A percentile compares a stretch with the other conserved stretches of the same genome.
Conservation (phyloP, 768 basidiomycete genomes). For the Agaricus sinodeliciosus region DNA sequence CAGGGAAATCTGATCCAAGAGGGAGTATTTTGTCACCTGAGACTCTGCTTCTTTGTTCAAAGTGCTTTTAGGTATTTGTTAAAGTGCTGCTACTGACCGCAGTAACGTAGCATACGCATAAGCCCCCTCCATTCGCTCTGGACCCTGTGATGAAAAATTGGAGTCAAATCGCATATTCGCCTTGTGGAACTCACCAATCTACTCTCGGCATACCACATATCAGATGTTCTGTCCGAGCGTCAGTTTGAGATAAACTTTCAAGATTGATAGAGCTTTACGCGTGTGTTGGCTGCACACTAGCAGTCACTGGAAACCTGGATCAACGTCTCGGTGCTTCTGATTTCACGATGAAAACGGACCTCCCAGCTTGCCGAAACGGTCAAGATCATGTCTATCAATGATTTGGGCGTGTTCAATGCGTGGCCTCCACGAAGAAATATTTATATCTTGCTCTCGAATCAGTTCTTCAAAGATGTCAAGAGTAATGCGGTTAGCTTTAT, state of each 20-base stretch:
- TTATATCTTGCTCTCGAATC: conserved; percentile 28
- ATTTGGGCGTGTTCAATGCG: conserved; percentile 95
- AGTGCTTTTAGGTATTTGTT: conserved; percentile 26
- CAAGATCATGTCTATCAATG: conserved; percentile 61
- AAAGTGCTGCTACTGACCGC: conserved; percentile 31
- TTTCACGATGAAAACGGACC: conserved; percentile 34
- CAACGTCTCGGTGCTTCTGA: not conserved
- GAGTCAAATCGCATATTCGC: not conserved
- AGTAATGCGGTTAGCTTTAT: conserved; percentile 78
- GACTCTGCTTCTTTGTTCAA: conserved; percentile 28
- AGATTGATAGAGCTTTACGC: conserved; percentile 43
- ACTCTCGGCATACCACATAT: conserved; percentile 88
- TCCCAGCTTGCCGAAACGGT: conserved; percentile 64
- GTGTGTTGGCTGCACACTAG: conserved; percentile 91
- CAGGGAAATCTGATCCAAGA: conserved; percentile 91
- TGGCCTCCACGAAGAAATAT: conserved; percentile 51
- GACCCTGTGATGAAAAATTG: conserved; percentile 46
- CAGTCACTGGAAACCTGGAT: conserved; percentile 52
- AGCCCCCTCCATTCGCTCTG: conserved; percentile 76
- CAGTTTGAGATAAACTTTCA: not conserved
- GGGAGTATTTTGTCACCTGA: conserved; percentile 33
- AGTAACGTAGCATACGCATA: conserved; percentile 85
- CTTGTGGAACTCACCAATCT: conserved; percentile 47
- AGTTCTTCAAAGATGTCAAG: conserved; percentile 79
- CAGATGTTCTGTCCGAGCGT: conserved; percentile 54